Conservation (phyloP, 2,329 filamentous ascomycete genomes). For the Phaeosphaeria sp. region DNA sequence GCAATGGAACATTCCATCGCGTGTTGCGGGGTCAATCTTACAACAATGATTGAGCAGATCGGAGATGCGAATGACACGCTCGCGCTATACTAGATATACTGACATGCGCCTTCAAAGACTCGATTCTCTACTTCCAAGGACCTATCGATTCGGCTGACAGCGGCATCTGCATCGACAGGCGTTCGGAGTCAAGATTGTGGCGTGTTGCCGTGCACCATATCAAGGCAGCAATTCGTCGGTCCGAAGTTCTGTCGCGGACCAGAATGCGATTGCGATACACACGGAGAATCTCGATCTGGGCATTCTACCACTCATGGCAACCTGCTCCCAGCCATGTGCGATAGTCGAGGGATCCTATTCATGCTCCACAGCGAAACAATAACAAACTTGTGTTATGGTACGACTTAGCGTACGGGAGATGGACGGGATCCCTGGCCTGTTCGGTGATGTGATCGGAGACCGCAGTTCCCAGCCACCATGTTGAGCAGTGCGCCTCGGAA, state of each 20-base stretch:
- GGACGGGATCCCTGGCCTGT: conserved; percentile 17
- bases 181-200: neutral
- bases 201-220: neutral
- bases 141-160: neutral
- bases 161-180: neutral
- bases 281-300: neutral
- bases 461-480: neutral
- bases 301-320: neutral
- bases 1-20: neutral
- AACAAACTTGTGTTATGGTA: conserved; percentile 10
- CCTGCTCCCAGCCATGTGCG: neutral
- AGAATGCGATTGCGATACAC: neutral
- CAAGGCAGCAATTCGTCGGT: neutral
- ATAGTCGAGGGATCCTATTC: neutral
- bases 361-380: neutral
- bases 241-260: neutral
- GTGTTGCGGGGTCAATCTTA: neutral
- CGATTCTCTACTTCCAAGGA: neutral
- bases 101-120: too few relatives aligned
- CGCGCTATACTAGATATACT: neutral
- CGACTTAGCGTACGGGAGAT: conserved; percentile 20
- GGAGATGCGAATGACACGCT: neutral
- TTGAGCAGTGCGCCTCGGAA: neutral
- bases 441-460: neutral
- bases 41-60: neutral